Evolutionary conservation across 768 basidiomycete genomes (phyloP).

Genomic region (Boletus vermiculosoides): DNA sequence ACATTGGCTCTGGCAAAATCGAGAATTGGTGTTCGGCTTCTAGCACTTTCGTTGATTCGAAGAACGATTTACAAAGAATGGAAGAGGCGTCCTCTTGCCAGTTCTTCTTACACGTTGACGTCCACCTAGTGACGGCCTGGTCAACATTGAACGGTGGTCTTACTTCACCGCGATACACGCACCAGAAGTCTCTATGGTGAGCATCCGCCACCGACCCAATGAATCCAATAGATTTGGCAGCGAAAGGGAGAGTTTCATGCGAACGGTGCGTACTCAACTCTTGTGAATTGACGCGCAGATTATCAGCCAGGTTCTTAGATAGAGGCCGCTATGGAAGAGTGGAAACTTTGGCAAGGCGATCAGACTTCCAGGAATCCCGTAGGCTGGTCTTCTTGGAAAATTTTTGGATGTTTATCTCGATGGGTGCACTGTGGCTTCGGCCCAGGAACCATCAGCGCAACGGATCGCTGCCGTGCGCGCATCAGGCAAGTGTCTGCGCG

Average conservation of each 20-base stretch:
- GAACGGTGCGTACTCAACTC: slow-evolving; percentile 5
- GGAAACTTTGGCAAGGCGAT: slow-evolving; percentile 10
- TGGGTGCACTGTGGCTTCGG: slow-evolving; percentile 13
- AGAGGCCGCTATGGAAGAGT: slow-evolving; percentile 1
- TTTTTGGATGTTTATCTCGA: slow-evolving; percentile 21
- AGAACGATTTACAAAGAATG: slow-evolving; percentile 20
- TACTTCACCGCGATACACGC: slow-evolving; percentile 1
- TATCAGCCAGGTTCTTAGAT: not conserved
- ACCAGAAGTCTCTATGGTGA: not conserved
- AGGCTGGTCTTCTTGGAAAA: slow-evolving; percentile 1
- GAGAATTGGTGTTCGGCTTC: slow-evolving; percentile 15
- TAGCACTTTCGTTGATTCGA: slow-evolving; percentile 13
- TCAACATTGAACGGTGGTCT: not conserved
- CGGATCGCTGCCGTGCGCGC: slow-evolving; percentile 10
- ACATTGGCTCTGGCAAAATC: slow-evolving; percentile 17
- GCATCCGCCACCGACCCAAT: slow-evolving; percentile 23
- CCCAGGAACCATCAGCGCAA: slow-evolving; percentile 23
- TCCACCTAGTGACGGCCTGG: slow-evolving; percentile 8
- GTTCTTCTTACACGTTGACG: slow-evolving; percentile 3
- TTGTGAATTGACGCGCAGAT: not conserved
- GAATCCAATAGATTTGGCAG: not conserved
- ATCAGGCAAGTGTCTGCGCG: not conserved
- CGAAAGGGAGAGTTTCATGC: not conserved
- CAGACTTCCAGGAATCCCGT: slow-evolving; percentile 14
- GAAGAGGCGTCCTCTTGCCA: slow-evolving; percentile 14